Conservation (phyloP, 192 early-diverging fungal species). For the Gaertneriomyces semiglobifer region DNA sequence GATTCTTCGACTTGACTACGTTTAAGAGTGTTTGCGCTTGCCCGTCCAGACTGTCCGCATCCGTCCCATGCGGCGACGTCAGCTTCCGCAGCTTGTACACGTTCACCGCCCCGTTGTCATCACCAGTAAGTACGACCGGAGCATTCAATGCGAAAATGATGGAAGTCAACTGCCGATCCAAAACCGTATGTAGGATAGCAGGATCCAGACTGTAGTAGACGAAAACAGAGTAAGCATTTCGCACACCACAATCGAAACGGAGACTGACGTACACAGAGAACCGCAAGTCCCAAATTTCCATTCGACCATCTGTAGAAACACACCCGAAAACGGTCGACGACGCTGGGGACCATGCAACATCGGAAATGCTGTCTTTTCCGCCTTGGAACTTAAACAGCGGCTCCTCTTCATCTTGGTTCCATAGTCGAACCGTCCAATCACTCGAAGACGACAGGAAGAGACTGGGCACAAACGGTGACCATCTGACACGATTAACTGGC, state of each 20-base stretch:
- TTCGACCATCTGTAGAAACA: constrained; percentile 52
- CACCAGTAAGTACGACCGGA: constrained; percentile 54
- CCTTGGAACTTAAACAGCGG: constrained; percentile 53
- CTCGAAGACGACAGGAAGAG: constrained; percentile 49
- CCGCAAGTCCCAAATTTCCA: constrained; percentile 62
- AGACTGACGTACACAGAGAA: constrained; percentile 52
- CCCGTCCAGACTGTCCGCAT: not conserved
- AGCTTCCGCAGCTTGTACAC: constrained; percentile 50
- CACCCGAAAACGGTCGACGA: constrained; percentile 55
- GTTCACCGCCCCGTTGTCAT: constrained; percentile 55
- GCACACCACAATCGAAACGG: not conserved
- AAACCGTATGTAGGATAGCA: constrained; percentile 52
- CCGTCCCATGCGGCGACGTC: not conserved
- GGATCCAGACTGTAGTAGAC: constrained; percentile 47
- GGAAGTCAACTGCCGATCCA: constrained; percentile 54
- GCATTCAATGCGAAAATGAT: constrained; percentile 48
- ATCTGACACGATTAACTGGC: constrained; percentile 53
- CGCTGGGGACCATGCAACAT: constrained; percentile 53
- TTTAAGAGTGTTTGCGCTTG: constrained; percentile 2
- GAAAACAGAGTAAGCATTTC: not conserved
- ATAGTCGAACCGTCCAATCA: constrained; percentile 59
- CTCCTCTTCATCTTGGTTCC: constrained; percentile 53
- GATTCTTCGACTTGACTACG: constrained; percentile 2
- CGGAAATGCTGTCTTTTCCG: constrained; percentile 55
- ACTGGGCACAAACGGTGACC: constrained; percentile 50